phyloP scores from a whole-genome alignment of 208 protist species.

The Trypanosoma melophagium region DNA sequence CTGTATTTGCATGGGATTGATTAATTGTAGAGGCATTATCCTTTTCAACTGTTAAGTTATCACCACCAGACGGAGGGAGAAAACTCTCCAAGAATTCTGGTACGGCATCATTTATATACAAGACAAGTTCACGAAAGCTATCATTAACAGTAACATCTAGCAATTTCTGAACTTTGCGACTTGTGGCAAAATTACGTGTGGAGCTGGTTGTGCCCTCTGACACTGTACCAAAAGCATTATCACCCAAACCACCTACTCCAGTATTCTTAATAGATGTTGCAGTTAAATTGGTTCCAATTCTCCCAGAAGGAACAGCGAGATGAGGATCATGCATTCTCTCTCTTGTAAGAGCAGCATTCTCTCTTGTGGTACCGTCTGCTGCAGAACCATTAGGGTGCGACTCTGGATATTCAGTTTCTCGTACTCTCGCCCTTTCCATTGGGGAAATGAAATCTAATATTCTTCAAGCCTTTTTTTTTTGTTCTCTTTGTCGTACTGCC shows the following conservation, averaged over 20 bases:
- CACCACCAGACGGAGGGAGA: constrained; percentile 14
- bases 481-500: not conserved
- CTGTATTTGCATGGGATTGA: no score
- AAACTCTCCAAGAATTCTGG: constrained; percentile 39
- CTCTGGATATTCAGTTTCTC: no score
- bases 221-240: not conserved
- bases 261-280: not conserved
- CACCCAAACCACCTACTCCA: not conserved
- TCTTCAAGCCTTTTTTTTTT: not conserved
- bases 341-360: no score
- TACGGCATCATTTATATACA: constrained; percentile 59
- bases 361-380: no score
- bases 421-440: no score
- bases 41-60: not conserved
- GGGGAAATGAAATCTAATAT: not conserved
- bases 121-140: constrained; percentile 56
- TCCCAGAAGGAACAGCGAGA: no score
- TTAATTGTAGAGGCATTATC: not conserved
- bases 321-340: no score
- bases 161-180: constrained; percentile 41
- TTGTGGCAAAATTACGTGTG: constrained; percentile 29
- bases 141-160: constrained; percentile 63
- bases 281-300: not conserved
- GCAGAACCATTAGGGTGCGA: no score
- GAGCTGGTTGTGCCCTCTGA: not conserved